Evolutionary conservation across 2,329 filamentous ascomycete genomes (phyloP), one percentile per base, ranked within the genome.

Genomic region (Fusarium sp.): DNA sequence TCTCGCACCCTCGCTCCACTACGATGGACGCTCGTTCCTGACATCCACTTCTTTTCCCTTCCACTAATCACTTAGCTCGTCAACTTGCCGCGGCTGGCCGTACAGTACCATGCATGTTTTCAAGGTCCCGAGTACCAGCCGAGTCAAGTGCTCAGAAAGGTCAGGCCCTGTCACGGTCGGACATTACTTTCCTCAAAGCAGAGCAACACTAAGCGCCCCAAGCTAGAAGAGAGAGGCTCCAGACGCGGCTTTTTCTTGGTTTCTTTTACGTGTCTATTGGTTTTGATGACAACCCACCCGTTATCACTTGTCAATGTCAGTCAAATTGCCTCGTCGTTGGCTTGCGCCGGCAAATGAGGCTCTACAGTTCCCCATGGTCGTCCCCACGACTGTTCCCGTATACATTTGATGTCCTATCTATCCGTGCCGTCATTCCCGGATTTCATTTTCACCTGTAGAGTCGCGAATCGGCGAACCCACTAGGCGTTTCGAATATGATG

Each of bases 261-360:
- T 74, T 74, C 70, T 69, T 72, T 75, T 75, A 74, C 73, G 72
- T 75, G 72, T 73, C 46, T n/a, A n/a, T n/a, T n/a, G n/a, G n/a
- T n/a, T n/a, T n/a, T 46, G 64, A 72, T 72, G 65, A 73, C 68
- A 72, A 71, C 68, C 72, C 70, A 73, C 72, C 52, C 48, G 65
- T 57, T 75, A 71, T 74, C 74, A 68, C 70, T 74, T 67, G 74
- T 52, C 57, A 63, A 52, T 70, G 46, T 32, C 44, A 72, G 46
- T 32, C 44, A 72, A 57, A 57, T 29, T 55, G 51, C 45, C 55
- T 55, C 30, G 65, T 46, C n/a, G 63, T 68, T 70, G 69, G 62
- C 62, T 64, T 46, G 40, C 55, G 45, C 46, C 32, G 49, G 69
- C 60, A 71, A 73, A 73, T 74, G 73, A 74, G 73, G 64, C 65